These are phyloP conservation scores for Leccinum uliginosum DNA, from an alignment of 768 basidiomycete species.

Conservation along the genomic window DNA sequence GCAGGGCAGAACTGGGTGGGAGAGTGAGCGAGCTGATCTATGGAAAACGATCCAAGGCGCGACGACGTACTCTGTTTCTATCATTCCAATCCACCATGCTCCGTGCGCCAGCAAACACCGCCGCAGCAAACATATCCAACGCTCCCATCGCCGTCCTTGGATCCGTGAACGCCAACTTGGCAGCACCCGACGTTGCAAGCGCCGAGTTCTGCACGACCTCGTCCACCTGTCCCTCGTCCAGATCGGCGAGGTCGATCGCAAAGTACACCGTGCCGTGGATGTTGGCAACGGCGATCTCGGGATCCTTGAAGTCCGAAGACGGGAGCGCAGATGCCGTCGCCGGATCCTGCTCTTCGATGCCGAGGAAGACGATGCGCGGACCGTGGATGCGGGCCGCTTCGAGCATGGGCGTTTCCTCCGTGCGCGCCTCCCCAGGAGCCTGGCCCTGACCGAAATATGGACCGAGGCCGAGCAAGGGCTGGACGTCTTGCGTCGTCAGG, in stretches of 20 bases:
- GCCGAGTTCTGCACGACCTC: slow-evolving; percentile 38
- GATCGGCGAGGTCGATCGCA: slow-evolving; percentile 65
- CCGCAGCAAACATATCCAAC: slow-evolving; percentile 64
- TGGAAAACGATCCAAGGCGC: background rate
- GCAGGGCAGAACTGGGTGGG: slow-evolving; percentile 76
- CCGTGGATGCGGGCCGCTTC: slow-evolving; percentile 60
- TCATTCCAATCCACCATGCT: slow-evolving; percentile 92
- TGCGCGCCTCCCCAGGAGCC: slow-evolving; percentile 32
- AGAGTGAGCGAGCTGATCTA: background rate
- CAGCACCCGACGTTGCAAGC: slow-evolving; percentile 33
- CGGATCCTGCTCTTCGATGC: slow-evolving; percentile 58
- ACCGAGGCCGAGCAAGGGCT: slow-evolving; percentile 57
- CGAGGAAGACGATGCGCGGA: slow-evolving; percentile 70
- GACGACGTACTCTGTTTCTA: slow-evolving; percentile 65
- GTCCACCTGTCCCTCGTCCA: slow-evolving; percentile 42
- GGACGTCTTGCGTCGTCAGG: slow-evolving; percentile 58
- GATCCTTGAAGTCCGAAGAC: slow-evolving; percentile 59
- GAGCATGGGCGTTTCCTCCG: slow-evolving; percentile 29
- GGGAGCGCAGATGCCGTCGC: slow-evolving; percentile 49
- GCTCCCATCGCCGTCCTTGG: slow-evolving; percentile 52
- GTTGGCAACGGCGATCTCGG: slow-evolving; percentile 49
- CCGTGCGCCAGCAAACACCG: slow-evolving; percentile 72
- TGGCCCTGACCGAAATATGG: slow-evolving; percentile 73
- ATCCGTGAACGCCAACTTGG: slow-evolving; percentile 56
- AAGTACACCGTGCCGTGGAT: slow-evolving; percentile 85